Conservation (phyloP, 805 yeast species). For the Ogataea nakhonphanomensis region DNA sequence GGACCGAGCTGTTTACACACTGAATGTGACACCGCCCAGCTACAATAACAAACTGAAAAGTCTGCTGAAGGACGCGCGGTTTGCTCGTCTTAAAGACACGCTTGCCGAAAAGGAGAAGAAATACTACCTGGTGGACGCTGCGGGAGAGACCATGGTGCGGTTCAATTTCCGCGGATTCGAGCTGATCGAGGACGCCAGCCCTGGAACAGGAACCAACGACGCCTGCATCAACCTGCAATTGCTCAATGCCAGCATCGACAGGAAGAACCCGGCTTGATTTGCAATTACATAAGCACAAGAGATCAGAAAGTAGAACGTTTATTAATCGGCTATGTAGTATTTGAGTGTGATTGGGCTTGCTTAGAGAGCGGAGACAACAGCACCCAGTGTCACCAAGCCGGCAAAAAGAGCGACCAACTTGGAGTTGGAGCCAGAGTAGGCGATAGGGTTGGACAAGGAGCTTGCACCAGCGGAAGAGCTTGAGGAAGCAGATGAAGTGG, state of each 20-base stretch:
- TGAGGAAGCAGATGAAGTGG: slow-evolving; percentile 17
- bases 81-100: slow-evolving; percentile 26
- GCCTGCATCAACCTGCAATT: slow-evolving; percentile 50
- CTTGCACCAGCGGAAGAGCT: slow-evolving; percentile 26
- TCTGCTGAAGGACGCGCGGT: slow-evolving; percentile 19
- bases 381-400: slow-evolving; percentile 29
- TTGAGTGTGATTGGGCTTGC: not conserved
- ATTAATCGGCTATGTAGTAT: slow-evolving; percentile 7
- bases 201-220: slow-evolving; percentile 46
- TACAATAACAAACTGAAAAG: slow-evolving; percentile 30
- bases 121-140: slow-evolving; percentile 21
- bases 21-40: slow-evolving; percentile 33
- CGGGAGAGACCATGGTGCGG: slow-evolving; percentile 28
- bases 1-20: slow-evolving; percentile 14
- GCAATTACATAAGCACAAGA: not conserved
- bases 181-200: slow-evolving; percentile 54
- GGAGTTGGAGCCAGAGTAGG: slow-evolving; percentile 30
- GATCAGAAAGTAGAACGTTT: slow-evolving; percentile 1
- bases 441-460: slow-evolving; percentile 18
- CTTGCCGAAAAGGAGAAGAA: slow-evolving; percentile 20
- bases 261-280: slow-evolving; percentile 38
- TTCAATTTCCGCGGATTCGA: slow-evolving; percentile 50
- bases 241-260: slow-evolving; percentile 50
- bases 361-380: slow-evolving; percentile 28
- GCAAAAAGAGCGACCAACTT: slow-evolving; percentile 29